These are phyloP conservation scores for Podila epicladia DNA, from an alignment of 192 early-diverging fungal genomes.

Conservation along the genomic window DNA sequence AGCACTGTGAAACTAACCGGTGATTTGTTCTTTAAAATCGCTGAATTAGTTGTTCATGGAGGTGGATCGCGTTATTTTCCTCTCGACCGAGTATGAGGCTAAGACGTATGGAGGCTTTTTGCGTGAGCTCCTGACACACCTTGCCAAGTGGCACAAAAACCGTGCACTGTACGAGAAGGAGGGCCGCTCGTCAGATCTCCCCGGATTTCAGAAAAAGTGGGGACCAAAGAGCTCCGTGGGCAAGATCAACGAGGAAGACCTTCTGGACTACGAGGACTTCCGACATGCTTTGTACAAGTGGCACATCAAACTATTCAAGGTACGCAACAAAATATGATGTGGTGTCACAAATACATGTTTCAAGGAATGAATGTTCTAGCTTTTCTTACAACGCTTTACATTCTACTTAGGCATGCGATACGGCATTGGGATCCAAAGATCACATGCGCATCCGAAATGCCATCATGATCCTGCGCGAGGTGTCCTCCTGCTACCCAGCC, in stretches of 20 bases:
- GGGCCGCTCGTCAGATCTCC: conserved; percentile 63
- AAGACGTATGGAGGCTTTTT: conserved; percentile 78
- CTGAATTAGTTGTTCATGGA: conserved; percentile 22
- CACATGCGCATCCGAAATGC: conserved; percentile 80
- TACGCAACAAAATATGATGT: conserved; percentile 3
- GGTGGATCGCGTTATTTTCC: conserved; percentile 37
- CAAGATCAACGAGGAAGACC: conserved; percentile 55
- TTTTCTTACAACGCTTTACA: neutral
- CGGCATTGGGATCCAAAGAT: conserved; percentile 66
- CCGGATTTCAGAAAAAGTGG: conserved; percentile 80
- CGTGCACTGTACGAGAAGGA: conserved; percentile 61
- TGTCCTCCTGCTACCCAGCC: conserved; percentile 70
- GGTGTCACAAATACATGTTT: neutral
- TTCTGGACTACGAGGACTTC: conserved; percentile 70
- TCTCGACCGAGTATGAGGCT: conserved; percentile 79
- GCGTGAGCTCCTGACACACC: conserved; percentile 58
- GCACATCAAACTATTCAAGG: conserved; percentile 67
- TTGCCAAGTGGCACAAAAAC: conserved; percentile 68
- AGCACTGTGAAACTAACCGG: neutral
- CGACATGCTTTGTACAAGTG: conserved; percentile 74
- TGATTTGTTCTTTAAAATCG: neutral
- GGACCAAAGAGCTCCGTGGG: conserved; percentile 25
- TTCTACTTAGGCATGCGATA: conserved; percentile 29
- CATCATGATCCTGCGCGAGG: conserved; percentile 74
- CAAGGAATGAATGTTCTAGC: neutral